Conservation (phyloP, 306 rosid genomes). For the Luffa aegyptiaca region DNA sequence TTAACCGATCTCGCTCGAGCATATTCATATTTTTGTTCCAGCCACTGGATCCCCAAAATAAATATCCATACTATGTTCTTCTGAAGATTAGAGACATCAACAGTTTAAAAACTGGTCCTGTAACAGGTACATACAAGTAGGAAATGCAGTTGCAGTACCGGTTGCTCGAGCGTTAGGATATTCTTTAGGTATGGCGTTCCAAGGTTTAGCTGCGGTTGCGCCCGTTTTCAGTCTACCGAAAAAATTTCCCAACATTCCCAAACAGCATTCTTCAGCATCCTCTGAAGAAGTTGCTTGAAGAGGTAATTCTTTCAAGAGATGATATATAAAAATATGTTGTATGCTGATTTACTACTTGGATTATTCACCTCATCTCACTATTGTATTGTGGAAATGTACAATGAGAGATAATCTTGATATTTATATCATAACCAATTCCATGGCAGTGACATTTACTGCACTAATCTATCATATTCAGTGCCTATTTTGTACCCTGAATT, state of each 20-base stretch:
- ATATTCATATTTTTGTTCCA: neutral
- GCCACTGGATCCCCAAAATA: neutral
- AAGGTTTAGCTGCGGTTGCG: conserved; percentile 18
- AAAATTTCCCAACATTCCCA: conserved; percentile 33
- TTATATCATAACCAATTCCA: neutral
- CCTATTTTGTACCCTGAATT: neutral
- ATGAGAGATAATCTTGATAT: neutral
- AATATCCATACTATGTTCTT: neutral
- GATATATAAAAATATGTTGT: neutral
- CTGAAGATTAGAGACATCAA: neutral
- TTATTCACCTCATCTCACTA: neutral
- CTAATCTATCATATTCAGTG: neutral
- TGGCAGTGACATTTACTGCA: neutral
- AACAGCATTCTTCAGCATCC: conserved; percentile 23
- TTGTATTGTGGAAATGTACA: neutral
- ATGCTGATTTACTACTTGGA: neutral
- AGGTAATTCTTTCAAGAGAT: neutral
- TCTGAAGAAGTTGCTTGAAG: conserved; percentile 27
- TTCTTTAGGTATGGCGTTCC: conserved; percentile 45
- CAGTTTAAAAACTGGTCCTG: neutral
- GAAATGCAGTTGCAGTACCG: conserved; percentile 88
- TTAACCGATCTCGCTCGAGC: neutral
- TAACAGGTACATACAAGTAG: conserved; percentile 74
- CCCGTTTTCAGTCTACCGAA: conserved; percentile 36
- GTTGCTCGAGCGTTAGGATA: conserved; percentile 72